Conservation (phyloP, 2,329 filamentous ascomycete species). For the Fusarium keratoplasticum region DNA sequence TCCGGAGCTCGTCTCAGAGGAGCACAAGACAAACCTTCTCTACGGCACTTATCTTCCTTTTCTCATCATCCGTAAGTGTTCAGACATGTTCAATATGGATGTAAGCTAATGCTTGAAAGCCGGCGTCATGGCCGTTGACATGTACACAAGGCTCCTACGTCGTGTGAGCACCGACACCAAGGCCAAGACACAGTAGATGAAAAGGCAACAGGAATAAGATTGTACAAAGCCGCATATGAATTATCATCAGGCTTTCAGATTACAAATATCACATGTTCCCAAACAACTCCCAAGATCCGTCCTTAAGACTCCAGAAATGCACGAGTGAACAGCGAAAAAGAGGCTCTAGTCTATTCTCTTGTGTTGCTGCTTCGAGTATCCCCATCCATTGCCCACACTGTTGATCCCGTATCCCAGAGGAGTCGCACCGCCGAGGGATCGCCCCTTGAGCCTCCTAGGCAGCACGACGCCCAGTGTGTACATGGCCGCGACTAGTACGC, state of each 20-base stretch:
- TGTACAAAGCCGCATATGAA: slow-evolving; percentile 18
- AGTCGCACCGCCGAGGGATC: slow-evolving; percentile 67
- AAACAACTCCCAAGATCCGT: slow-evolving; percentile 26
- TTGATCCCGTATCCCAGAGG: slow-evolving; percentile 67
- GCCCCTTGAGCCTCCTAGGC: slow-evolving; percentile 63
- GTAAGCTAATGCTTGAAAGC: slow-evolving; percentile 52
- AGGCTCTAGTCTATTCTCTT: slow-evolving; percentile 61
- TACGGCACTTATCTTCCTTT: slow-evolving; percentile 65
- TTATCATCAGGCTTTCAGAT: slow-evolving; percentile 21
- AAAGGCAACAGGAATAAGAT: neutral
- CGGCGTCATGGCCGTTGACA: slow-evolving; percentile 62
- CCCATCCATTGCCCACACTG: slow-evolving; percentile 68
- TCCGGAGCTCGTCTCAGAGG: slow-evolving; percentile 54
- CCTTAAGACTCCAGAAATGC: slow-evolving; percentile 39
- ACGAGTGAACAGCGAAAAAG: slow-evolving; percentile 3
- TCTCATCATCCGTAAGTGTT: slow-evolving; percentile 62
- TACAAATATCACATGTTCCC: slow-evolving; percentile 23
- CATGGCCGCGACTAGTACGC: slow-evolving; percentile 63
- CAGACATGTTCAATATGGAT: neutral
- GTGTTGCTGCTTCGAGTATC: slow-evolving; percentile 54
- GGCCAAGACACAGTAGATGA: slow-evolving; percentile 52
- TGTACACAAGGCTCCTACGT: slow-evolving; percentile 63
- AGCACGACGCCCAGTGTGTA: slow-evolving; percentile 72
- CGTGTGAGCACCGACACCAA: slow-evolving; percentile 52
- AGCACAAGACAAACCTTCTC: slow-evolving; percentile 60